Evolutionary conservation across 345 rosid genomes (phyloP).

Genomic region (Lagerstroemia speciosa): DNA sequence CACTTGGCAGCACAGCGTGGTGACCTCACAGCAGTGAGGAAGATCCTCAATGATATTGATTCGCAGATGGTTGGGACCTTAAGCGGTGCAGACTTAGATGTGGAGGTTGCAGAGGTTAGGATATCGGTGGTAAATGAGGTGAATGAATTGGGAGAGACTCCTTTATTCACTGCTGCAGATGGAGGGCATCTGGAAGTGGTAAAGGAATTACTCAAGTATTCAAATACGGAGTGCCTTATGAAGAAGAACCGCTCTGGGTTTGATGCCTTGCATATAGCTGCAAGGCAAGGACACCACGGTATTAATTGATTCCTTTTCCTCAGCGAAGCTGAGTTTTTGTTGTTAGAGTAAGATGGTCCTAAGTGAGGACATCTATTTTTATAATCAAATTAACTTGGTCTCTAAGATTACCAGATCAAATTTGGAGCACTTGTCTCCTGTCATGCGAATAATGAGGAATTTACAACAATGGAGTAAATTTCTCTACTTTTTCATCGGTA

Average conservation of each 20-base stretch:
- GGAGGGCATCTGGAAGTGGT: conserved; percentile 87
- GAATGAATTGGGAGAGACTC: conserved; percentile 89
- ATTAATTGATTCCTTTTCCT: not conserved
- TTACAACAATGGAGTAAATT: too few species aligned
- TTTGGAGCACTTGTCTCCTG: too few species aligned
- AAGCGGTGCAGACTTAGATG: conserved; percentile 61
- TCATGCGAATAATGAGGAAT: too few species aligned
- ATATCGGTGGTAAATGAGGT: conserved; percentile 82
- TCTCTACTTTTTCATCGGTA: too few species aligned
- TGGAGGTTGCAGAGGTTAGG: conserved; percentile 73
- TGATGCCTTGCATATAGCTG: conserved; percentile 88
- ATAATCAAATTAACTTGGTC: too few species aligned
- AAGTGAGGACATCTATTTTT: too few species aligned
- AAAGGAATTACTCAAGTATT: conserved; percentile 73
- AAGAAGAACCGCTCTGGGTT: conserved; percentile 71
- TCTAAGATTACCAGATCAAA: too few species aligned
- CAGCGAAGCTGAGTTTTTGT: not conserved
- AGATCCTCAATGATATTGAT: conserved; percentile 63
- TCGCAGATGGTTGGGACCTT: conserved; percentile 62
- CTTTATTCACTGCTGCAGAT: conserved; percentile 79
- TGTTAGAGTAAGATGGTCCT: not conserved
- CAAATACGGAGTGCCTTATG: conserved; percentile 59
- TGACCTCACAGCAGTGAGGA: conserved; percentile 60
- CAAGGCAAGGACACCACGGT: conserved; percentile 65
- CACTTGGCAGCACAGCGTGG: conserved; percentile 86